Percentiles rank a stretch among this genome's conserved stretches.
These are phyloP conservation scores for Phytophthora citrophthora DNA, from an alignment of 352 stramenopile species.

Conservation along the genomic window DNA sequence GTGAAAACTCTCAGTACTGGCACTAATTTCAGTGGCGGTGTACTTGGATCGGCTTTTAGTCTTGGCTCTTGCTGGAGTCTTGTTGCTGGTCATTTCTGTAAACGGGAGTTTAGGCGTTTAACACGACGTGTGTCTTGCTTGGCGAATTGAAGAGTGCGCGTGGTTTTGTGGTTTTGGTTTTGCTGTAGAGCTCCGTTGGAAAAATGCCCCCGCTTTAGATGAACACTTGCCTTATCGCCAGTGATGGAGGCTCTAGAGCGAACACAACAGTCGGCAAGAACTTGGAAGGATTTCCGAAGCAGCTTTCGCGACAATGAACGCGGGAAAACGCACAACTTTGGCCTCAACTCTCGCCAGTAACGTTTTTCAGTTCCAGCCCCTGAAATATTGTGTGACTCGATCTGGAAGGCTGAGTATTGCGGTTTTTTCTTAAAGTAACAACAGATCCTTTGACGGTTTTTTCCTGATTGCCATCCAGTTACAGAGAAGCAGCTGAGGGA, in stretches of 20 bases:
- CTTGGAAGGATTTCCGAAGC: not conserved
- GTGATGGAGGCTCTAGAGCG: not conserved
- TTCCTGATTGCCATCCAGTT: too few relatives aligned
- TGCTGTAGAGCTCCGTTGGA: slow-evolving; percentile 9
- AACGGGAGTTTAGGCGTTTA: not conserved
- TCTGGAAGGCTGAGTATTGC: not conserved
- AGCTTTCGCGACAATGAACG: not conserved
- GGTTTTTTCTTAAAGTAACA: too few relatives aligned
- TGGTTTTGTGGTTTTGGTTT: slow-evolving; percentile 3
- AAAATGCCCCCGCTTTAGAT: not conserved
- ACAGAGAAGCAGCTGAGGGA: too few relatives aligned
- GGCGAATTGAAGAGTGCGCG: slow-evolving; percentile 14
- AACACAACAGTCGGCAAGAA: slow-evolving; percentile 15
- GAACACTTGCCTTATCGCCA: slow-evolving; percentile 12
- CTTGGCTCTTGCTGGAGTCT: not conserved
- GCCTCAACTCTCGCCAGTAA: slow-evolving; percentile 1
- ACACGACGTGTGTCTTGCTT: slow-evolving; percentile 1
- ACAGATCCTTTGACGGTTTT: too few relatives aligned
- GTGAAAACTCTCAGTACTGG: slow-evolving; percentile 1
- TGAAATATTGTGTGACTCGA: not conserved
- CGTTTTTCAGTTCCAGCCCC: slow-evolving; percentile 1
- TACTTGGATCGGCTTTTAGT: slow-evolving; percentile 7
- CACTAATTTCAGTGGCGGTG: not conserved
- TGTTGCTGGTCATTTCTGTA: slow-evolving; percentile 8
- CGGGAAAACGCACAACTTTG: too few relatives aligned